These are phyloP conservation scores for Pyrenula aspistea DNA, from an alignment of 495 filamentous ascomycete species.

Conservation along the genomic window DNA sequence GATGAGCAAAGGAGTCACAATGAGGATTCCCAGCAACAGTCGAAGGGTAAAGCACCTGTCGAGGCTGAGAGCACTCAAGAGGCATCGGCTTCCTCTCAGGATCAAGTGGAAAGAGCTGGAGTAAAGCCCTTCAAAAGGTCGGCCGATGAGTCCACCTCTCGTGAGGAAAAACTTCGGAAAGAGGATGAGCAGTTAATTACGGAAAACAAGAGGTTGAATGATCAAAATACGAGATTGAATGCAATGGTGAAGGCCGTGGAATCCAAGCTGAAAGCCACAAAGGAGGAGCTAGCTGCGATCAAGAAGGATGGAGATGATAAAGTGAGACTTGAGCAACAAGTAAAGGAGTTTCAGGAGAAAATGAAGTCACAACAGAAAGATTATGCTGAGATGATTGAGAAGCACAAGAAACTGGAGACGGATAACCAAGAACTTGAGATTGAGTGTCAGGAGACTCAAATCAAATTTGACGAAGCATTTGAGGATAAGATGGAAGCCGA, in stretches of 20 bases:
- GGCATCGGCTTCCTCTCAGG: neutral
- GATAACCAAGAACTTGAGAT: no score
- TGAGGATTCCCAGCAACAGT: neutral
- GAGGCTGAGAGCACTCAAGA: neutral
- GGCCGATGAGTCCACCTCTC: neutral
- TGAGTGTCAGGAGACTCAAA: conserved; percentile 62
- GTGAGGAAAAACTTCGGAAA: neutral
- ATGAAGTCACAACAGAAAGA: conserved; percentile 54
- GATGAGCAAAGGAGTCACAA: neutral
- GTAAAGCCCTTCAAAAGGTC: neutral
- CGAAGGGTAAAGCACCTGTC: neutral
- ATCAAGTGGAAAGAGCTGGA: neutral
- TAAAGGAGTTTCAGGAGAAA: neutral
- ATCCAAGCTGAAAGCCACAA: conserved; percentile 60
- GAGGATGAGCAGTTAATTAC: conserved; percentile 31
- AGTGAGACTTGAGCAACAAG: neutral
- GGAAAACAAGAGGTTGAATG: conserved; percentile 72
- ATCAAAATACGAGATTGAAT: no score
- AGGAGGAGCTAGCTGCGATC: conserved; percentile 76
- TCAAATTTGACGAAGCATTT: conserved; percentile 50
- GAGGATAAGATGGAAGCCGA: no score
- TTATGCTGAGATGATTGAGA: conserved; percentile 63
- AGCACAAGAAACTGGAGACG: conserved; percentile 67
- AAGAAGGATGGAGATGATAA: conserved; percentile 40
- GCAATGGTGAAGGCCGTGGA: conserved; percentile 72